A percentile compares a stretch with the other conserved stretches of the same genome.
phyloP scores from a whole-genome alignment of 371 early-diverging fungal species.

The Apophysomyces sp. region DNA sequence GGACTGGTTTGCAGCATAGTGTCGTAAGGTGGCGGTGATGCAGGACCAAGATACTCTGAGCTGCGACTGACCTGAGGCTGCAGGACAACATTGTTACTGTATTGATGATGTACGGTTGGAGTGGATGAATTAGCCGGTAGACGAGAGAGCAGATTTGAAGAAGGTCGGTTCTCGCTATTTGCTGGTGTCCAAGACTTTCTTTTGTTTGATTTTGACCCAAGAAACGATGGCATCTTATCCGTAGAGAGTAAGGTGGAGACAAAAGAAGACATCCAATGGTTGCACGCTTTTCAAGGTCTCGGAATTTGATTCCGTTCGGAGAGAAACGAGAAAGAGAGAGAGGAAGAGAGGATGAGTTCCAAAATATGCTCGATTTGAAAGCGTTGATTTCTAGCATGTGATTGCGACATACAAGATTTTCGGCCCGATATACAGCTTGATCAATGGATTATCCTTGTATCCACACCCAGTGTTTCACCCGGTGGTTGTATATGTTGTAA shows the following conservation, averaged over 20 bases:
- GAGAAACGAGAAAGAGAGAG: not conserved
- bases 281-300: not conserved
- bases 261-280: not conserved
- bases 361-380: slow-evolving; percentile 1
- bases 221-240: not conserved
- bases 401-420: not conserved
- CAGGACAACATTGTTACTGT: not conserved
- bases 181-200: not conserved
- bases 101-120: slow-evolving; percentile 10
- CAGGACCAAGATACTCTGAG: slow-evolving; percentile 4
- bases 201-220: not conserved
- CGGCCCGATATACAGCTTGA: not conserved
- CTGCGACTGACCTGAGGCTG: slow-evolving; percentile 15
- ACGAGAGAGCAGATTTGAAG: slow-evolving; percentile 14
- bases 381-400: not conserved
- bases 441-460: not conserved
- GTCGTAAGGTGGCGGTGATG: slow-evolving; percentile 13
- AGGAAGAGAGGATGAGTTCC: not conserved
- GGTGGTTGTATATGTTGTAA: no score
- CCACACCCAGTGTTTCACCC: not conserved
- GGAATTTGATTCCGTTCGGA: not conserved
- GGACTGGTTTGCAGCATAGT: no score
- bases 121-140: slow-evolving; percentile 18
- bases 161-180: not conserved
- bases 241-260: not conserved